Base-by-base conservation (phyloP, 2,329 filamentous ascomycete species). In the Hirsutella rhossiliensis region DNA sequence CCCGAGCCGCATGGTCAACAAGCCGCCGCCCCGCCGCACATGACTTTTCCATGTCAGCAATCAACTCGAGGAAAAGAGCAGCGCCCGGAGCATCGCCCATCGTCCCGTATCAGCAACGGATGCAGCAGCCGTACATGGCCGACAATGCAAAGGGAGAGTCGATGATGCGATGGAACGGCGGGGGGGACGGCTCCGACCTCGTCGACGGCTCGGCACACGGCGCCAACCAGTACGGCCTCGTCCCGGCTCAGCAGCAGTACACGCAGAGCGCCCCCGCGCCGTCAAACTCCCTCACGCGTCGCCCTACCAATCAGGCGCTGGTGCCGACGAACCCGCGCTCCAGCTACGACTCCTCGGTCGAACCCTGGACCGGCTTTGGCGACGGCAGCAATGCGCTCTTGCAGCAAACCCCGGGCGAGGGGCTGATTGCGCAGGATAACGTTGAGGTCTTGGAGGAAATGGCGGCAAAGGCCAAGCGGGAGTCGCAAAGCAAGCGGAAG, bases 401-500 rank as follows among this genome's bases (percentile, higher is more conserved):
- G 12, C 54, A 71, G 27, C 64, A 62, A 42, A 58, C 59, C 37
- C 38, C 57, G 0, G 60, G 61, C 38, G 64, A 64, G 40, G 54
- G 53, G 37, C 19, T 52, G 23, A 50, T 50, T 15, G 76, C 81
- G 59, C 69, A 78, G 55, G 82, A 94, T 51, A 87, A 80, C 51
- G 74, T 94, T 47, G 84, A 89, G 49, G 72, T 84, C 44, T 66
- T 96, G 48, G 87, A 94, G 58, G 79, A 84, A 59, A 80, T 80
- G 63, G 89, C 88, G 19, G 73, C 82, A 50, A 70, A 84, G 48
- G 88, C 88, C 9, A 95, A 94, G 68, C 79, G 82, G 58, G 92
- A 97, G 46, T 83, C 89, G 1, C 84, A 89, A 60, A 76, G 82
- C 15, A 97, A 95, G 64, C 75, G 89, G 55, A 97, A 97, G 64